Evolutionary conservation across 768 basidiomycete genomes (phyloP).

Genomic region (Scleroderma citrinum): DNA sequence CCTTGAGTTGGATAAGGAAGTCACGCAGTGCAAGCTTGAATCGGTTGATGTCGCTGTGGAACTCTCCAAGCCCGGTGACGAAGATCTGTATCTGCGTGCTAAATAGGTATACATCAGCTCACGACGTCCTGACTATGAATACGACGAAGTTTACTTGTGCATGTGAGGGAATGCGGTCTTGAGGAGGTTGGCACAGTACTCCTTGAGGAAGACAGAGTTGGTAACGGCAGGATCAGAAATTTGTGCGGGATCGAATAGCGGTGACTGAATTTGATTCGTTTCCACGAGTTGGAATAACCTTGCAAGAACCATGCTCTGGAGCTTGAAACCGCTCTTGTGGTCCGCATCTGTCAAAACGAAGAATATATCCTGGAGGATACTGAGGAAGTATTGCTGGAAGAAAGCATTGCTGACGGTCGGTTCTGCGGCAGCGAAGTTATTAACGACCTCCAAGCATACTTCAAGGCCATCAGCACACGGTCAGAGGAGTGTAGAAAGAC

Average conservation of each 20-base stretch:
- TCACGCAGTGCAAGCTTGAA: conserved; percentile 95
- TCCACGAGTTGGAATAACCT: conserved; percentile 92
- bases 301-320: conserved; percentile 88
- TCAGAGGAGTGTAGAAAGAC: not conserved
- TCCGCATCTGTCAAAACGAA: conserved; percentile 96
- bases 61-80: conserved; percentile 59
- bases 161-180: conserved; percentile 91
- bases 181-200: conserved; percentile 82
- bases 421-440: conserved; percentile 87
- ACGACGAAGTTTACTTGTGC: conserved; percentile 48
- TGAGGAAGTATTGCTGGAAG: conserved; percentile 95
- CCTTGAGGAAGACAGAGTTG: conserved; percentile 75
- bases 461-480: conserved; percentile 5
- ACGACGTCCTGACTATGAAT: not conserved
- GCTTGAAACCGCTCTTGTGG: conserved; percentile 98
- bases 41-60: conserved; percentile 73
- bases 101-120: conserved; percentile 6
- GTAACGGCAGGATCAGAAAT: conserved; percentile 63
- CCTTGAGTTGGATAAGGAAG: conserved; percentile 96
- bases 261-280: conserved; percentile 68
- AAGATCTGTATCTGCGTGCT: conserved; percentile 73
- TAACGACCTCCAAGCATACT: conserved; percentile 92
- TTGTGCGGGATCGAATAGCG: conserved; percentile 77
- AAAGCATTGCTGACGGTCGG: conserved; percentile 79
- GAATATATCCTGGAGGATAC: conserved; percentile 92